A percentile compares a stretch with the other conserved stretches of the same genome.
Evolutionary conservation across 2,329 filamentous ascomycete species (phyloP).

Genomic region (Sporothrix euskadiensis): DNA sequence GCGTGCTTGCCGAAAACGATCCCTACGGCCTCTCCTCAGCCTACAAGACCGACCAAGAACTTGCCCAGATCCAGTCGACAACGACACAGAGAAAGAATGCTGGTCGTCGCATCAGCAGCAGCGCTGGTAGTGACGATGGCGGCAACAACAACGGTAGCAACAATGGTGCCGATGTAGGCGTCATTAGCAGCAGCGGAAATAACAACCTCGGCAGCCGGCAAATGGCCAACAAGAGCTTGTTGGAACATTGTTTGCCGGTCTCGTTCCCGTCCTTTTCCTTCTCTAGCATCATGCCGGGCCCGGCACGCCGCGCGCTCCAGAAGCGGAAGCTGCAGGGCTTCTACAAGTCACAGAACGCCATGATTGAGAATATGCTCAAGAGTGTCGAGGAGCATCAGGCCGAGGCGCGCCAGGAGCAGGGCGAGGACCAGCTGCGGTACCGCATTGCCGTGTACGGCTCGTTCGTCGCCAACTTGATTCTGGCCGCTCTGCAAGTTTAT

Average conservation of each 20-base stretch:
- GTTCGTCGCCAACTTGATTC: constrained; percentile 76
- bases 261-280: constrained; percentile 36
- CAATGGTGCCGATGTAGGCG: neutral
- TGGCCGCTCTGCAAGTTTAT: constrained; percentile 83
- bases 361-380: constrained; percentile 88
- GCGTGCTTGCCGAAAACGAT: constrained; percentile 66
- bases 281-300: constrained; percentile 36
- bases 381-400: constrained; percentile 87
- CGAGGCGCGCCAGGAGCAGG: constrained; percentile 75
- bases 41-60: constrained; percentile 75
- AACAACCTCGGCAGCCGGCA: neutral
- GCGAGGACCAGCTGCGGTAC: constrained; percentile 76
- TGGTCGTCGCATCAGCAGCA: neutral
- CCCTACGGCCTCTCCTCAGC: constrained; percentile 76
- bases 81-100: constrained; percentile 55
- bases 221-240: constrained; percentile 25
- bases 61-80: constrained; percentile 77
- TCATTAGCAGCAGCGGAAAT: neutral
- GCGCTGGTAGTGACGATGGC: neutral
- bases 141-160: neutral
- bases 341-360: constrained; percentile 89
- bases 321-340: constrained; percentile 66
- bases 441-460: constrained; percentile 66
- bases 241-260: constrained; percentile 37
- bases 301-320: constrained; percentile 40